A percentile compares a stretch with the other conserved stretches of the same genome.
Evolutionary conservation across 805 yeast genomes (phyloP).

Genomic region (Saccharomycopsis sp.): DNA sequence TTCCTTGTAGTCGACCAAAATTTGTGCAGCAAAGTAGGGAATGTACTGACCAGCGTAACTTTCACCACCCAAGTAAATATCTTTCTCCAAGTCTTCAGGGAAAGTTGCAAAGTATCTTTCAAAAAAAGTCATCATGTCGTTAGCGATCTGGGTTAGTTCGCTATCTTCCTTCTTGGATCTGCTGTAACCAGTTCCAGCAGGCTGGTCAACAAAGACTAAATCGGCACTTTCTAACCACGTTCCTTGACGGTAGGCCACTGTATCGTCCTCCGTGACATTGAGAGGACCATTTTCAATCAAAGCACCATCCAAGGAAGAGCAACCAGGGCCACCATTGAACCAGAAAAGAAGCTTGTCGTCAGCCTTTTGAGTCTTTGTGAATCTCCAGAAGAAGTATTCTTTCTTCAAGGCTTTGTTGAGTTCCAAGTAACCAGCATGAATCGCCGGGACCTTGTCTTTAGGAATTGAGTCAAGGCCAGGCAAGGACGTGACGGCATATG

Average conservation of each 20-base stretch:
- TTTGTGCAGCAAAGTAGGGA: constrained; percentile 72
- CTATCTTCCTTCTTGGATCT: constrained; percentile 42
- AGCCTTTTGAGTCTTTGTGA: constrained; percentile 25
- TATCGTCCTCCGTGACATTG: constrained; percentile 43
- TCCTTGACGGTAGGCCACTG: constrained; percentile 55
- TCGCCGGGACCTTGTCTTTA: constrained; percentile 23
- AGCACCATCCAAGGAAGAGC: constrained; percentile 97
- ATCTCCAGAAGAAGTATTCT: constrained; percentile 75
- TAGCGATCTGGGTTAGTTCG: constrained; percentile 51
- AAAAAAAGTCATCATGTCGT: constrained; percentile 59
- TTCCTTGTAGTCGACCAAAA: constrained; percentile 32
- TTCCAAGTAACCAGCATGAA: constrained; percentile 65
- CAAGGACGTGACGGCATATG: constrained; percentile 12
- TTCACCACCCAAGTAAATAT: constrained; percentile 84
- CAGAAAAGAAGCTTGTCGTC: constrained; percentile 58
- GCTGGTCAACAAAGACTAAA: constrained; percentile 85
- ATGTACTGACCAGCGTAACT: constrained; percentile 96
- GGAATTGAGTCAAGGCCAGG: constrained; percentile 19
- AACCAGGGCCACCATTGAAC: constrained; percentile 98
- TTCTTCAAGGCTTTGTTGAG: constrained; percentile 45
- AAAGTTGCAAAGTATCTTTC: constrained; percentile 59
- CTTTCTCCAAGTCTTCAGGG: constrained; percentile 61
- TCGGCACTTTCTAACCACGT: constrained; percentile 82
- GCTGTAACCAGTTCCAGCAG: constrained; percentile 90
- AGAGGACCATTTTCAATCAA: constrained; percentile 89